Evolutionary conservation across 2,329 filamentous ascomycete genomes (phyloP).

Genomic region (Fusarium protoensiforme): DNA sequence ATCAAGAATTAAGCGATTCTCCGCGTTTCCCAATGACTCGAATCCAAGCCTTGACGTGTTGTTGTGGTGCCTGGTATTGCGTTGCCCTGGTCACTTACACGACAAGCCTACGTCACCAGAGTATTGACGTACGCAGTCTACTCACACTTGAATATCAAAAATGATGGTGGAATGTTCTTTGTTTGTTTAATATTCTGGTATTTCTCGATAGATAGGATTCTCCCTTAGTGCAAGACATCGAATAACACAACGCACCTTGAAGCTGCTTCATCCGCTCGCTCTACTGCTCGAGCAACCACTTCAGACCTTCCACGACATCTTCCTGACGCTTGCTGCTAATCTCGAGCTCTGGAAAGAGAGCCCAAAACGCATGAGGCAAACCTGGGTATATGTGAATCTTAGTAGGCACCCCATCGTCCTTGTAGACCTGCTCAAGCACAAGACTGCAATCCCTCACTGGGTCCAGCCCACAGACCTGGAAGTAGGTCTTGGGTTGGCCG

Average conservation of each 20-base stretch:
- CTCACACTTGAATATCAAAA: neutral
- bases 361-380: slow-evolving; percentile 47
- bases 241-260: neutral
- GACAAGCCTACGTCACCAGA: slow-evolving; percentile 28
- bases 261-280: neutral
- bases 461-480: slow-evolving; percentile 47
- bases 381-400: slow-evolving; percentile 45
- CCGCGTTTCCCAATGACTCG: neutral
- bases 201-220: neutral
- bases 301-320: slow-evolving; percentile 37
- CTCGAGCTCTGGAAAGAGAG: slow-evolving; percentile 35
- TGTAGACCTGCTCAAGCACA: slow-evolving; percentile 45
- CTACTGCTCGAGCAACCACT: slow-evolving; percentile 34
- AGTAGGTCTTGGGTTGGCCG: slow-evolving; percentile 46
- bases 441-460: slow-evolving; percentile 44
- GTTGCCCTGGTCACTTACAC: slow-evolving; percentile 24
- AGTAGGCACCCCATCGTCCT: slow-evolving; percentile 42
- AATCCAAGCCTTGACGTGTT: neutral
- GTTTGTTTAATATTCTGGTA: neutral
- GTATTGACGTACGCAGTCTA: neutral
- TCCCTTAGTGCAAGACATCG: too few species aligned
- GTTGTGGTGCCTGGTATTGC: neutral
- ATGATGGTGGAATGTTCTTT: neutral
- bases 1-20: neutral
- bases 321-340: slow-evolving; percentile 34